Evolutionary conservation across 1,139 yeast genomes (phyloP).

Genomic region (Yamadazyma sp.): DNA sequence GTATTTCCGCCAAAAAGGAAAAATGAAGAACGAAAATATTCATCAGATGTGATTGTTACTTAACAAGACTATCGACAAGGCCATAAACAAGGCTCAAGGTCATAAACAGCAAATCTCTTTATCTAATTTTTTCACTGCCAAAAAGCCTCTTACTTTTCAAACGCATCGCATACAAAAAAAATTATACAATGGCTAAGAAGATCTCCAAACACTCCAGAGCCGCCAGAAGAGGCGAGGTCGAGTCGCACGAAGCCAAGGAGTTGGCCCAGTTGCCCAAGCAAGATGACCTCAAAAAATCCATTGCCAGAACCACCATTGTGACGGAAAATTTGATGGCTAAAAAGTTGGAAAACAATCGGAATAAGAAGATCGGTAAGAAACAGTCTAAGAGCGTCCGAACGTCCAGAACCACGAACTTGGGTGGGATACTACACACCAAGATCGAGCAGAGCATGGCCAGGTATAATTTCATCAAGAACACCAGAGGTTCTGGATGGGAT

Average conservation of each 20-base stretch:
- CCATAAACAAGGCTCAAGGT: too few species aligned
- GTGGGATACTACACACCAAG: constrained; percentile 59
- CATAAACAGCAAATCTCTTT: too few species aligned
- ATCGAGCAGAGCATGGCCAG: constrained; percentile 64
- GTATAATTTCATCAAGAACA: constrained; percentile 58
- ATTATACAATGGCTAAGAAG: constrained; percentile 21
- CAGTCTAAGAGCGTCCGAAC: constrained; percentile 36
- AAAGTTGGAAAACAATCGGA: constrained; percentile 47
- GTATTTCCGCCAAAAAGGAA: too few species aligned
- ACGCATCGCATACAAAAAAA: constrained; percentile 9
- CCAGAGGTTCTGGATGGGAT: constrained; percentile 76
- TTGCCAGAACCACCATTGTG: constrained; percentile 67
- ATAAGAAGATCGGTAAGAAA: constrained; percentile 29
- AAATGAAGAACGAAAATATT: too few species aligned
- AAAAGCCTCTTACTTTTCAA: too few species aligned
- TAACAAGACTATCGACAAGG: too few species aligned
- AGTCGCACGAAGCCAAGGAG: constrained; percentile 45
- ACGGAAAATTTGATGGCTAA: constrained; percentile 61
- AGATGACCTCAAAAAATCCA: constrained; percentile 57
- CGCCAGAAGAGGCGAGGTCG: constrained; percentile 61
- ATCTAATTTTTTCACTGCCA: too few species aligned
- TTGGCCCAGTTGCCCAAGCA: constrained; percentile 55
- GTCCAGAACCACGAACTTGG: constrained; percentile 52
- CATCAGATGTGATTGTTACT: too few species aligned
- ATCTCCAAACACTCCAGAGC: constrained; percentile 75